Percentiles rank a stretch among this genome's conserved stretches.
Evolutionary conservation across 129 eudicot genomes (phyloP).

Genomic region (Helichrysum umbraculigerum): DNA sequence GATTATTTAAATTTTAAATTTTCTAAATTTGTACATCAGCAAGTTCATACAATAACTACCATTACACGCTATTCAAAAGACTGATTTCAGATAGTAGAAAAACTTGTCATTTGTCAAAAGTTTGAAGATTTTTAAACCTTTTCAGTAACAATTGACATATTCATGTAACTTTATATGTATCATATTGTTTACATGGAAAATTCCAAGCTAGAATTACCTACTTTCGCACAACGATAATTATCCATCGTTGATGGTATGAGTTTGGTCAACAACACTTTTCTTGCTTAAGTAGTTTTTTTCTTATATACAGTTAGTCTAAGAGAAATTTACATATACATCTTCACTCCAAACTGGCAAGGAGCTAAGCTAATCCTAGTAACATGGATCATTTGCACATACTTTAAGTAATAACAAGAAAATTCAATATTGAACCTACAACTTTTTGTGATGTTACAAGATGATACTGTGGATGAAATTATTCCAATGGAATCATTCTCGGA

Average conservation of each 20-base stretch:
- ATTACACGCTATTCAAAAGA: not conserved
- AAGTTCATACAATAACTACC: not conserved
- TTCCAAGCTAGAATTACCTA: not conserved
- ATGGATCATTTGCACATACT: not conserved
- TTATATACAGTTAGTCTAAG: not conserved
- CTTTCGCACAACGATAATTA: not conserved
- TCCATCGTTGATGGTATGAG: not conserved
- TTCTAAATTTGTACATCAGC: not conserved
- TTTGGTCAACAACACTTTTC: not conserved
- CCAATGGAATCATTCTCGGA: constrained; percentile 17
- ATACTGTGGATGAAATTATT: constrained; percentile 1
- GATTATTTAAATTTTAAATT: not conserved
- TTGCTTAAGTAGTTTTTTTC: not conserved
- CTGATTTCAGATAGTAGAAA: not conserved
- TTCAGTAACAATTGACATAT: not conserved
- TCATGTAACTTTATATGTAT: not conserved
- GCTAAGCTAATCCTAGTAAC: no score
- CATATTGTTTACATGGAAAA: not conserved
- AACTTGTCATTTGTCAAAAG: not conserved
- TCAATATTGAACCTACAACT: constrained; percentile 21
- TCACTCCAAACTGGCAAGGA: no score
- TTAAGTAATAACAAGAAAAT: constrained; percentile 2
- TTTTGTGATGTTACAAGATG: constrained; percentile 21
- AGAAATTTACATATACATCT: no score
- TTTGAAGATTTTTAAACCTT: not conserved